Evolutionary conservation across 2,329 filamentous ascomycete species (phyloP).

Genomic region (Thielaviopsis euricoi): DNA sequence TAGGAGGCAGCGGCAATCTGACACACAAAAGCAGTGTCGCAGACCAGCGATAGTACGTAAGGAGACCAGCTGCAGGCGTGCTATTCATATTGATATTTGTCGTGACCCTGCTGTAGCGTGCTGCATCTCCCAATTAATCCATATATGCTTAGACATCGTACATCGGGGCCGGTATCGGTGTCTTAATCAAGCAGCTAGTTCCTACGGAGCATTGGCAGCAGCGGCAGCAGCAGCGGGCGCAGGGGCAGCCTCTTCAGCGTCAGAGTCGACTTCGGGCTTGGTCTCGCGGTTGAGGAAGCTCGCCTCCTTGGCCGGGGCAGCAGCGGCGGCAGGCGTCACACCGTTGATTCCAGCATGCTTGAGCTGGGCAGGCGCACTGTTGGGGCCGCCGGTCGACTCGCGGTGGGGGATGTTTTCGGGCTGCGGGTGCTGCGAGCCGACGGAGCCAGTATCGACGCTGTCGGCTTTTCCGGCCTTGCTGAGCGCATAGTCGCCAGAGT

Average conservation of each 20-base stretch:
- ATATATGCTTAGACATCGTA: background rate
- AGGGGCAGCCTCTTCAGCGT: background rate
- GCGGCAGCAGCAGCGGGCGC: background rate
- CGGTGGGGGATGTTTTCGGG: constrained; percentile 87
- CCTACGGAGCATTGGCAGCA: background rate
- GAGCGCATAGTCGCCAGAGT: constrained; percentile 90
- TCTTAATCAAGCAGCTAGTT: background rate
- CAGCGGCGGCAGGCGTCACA: constrained; percentile 19
- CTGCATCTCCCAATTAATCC: background rate
- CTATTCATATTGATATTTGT: background rate
- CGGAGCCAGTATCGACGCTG: constrained; percentile 79
- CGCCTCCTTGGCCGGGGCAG: constrained; percentile 79
- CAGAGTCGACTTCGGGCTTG: constrained; percentile 31
- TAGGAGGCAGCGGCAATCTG: background rate
- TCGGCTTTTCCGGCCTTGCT: constrained; percentile 95
- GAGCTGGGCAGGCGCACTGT: constrained; percentile 18
- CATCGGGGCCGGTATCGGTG: background rate
- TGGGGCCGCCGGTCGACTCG: constrained; percentile 28
- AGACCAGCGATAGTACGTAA: too few species aligned
- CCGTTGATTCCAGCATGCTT: constrained; percentile 26
- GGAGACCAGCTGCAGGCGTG: too few species aligned
- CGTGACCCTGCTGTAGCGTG: background rate
- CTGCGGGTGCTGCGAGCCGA: constrained; percentile 86
- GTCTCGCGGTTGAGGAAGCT: constrained; percentile 75
- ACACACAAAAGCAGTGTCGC: too few species aligned